Percentiles rank a stretch among this genome's conserved stretches.
These are phyloP conservation scores for Yamadazyma paraphyllophila DNA, from an alignment of 805 yeast genomes.

Conservation along the genomic window DNA sequence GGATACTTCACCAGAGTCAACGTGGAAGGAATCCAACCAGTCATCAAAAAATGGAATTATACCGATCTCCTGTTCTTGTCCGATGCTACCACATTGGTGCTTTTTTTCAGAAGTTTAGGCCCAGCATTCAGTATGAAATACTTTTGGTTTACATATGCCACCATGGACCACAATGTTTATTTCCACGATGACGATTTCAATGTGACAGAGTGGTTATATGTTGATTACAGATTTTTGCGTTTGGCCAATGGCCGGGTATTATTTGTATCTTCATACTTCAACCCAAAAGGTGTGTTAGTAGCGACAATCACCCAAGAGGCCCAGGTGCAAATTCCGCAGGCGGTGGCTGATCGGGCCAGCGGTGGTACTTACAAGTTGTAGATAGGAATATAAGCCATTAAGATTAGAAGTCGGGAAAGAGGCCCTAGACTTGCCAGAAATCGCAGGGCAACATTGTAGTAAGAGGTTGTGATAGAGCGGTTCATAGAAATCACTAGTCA, in stretches of 20 bases:
- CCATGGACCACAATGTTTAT: constrained; percentile 36
- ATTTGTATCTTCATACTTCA: constrained; percentile 25
- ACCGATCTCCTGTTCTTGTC: constrained; percentile 17
- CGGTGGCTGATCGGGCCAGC: constrained; percentile 13
- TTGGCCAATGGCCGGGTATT: constrained; percentile 35
- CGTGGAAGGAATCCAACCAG: constrained; percentile 23
- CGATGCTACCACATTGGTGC: constrained; percentile 32
- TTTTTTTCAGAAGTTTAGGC: constrained; percentile 28
- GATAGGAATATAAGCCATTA: neutral
- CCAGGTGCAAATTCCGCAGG: constrained; percentile 16
- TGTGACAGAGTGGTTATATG: constrained; percentile 35
- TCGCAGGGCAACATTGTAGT: too few relatives aligned
- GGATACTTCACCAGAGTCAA: constrained; percentile 33
- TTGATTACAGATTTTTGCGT: constrained; percentile 32
- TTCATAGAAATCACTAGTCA: too few relatives aligned
- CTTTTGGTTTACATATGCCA: constrained; percentile 32
- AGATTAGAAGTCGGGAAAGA: too few relatives aligned
- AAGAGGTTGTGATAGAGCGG: too few relatives aligned
- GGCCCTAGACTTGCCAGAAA: too few relatives aligned
- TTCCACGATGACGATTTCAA: constrained; percentile 37
- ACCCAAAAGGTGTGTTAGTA: constrained; percentile 29
- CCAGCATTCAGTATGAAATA: constrained; percentile 18
- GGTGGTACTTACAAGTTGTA: constrained; percentile 12
- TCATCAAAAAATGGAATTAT: constrained; percentile 13
- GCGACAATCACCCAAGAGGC: constrained; percentile 36